phyloP scores from a whole-genome alignment of 2,329 filamentous ascomycete genomes.

The Ophiosphaerella korrae region DNA sequence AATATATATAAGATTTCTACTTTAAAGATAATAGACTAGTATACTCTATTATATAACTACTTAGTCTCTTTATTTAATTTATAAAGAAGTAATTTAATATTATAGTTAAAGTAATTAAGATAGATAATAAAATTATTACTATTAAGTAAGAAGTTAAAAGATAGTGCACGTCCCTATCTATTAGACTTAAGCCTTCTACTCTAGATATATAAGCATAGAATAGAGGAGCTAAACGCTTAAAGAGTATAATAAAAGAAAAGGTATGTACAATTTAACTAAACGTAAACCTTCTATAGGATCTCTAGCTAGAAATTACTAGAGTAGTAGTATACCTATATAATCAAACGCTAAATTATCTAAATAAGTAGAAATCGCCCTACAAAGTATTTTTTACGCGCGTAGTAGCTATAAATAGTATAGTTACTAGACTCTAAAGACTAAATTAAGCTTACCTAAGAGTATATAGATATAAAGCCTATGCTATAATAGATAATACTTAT shows the following conservation, averaged over 20 bases:
- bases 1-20: no score
- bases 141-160: slow-evolving; percentile 2
- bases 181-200: slow-evolving; percentile 10
- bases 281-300: slow-evolving; percentile 3
- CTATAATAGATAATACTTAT: slow-evolving; percentile 7
- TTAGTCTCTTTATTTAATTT: no score
- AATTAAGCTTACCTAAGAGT: slow-evolving; percentile 7
- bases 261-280: slow-evolving; percentile 5
- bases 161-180: not conserved
- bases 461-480: slow-evolving; percentile 15
- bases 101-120: no score
- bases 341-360: slow-evolving; percentile 9
- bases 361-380: slow-evolving; percentile 4
- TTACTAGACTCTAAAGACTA: slow-evolving; percentile 4
- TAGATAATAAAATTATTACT: no score
- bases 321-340: no score
- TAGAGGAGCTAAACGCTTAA: slow-evolving; percentile 6
- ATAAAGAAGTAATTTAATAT: no score
- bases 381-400: not conserved
- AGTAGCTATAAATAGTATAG: not conserved
- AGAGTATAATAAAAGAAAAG: slow-evolving; percentile 11
- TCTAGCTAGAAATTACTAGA: no score
- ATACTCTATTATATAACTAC: slow-evolving; percentile 8
- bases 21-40: not conserved
- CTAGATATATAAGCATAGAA: slow-evolving; percentile 9